phyloP scores from a whole-genome alignment of 2,329 filamentous ascomycete species.

The Phyllosticta ampelicida region DNA sequence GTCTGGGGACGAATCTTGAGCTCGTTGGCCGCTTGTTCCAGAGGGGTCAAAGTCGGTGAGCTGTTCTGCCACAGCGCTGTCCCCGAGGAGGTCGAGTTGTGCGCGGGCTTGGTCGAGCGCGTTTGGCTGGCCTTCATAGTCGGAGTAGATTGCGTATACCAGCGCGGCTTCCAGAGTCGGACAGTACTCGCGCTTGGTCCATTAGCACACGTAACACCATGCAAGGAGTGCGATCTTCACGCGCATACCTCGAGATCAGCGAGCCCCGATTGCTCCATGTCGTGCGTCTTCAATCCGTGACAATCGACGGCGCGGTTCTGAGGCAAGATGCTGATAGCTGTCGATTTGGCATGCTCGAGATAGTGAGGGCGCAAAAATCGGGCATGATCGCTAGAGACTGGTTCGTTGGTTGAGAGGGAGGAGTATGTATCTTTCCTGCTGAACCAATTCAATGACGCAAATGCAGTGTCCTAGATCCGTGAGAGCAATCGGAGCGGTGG shows the following conservation, averaged over 20 bases:
- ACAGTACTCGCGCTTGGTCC: conserved; percentile 56
- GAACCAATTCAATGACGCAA: background rate
- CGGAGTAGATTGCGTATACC: conserved; percentile 62
- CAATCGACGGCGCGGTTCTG: background rate
- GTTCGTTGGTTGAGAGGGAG: background rate
- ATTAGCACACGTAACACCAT: background rate
- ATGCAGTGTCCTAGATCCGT: background rate
- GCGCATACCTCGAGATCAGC: background rate
- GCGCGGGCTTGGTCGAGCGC: conserved; percentile 43
- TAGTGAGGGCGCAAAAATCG: background rate
- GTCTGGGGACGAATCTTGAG: conserved; percentile 15
- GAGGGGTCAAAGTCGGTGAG: conserved; percentile 68
- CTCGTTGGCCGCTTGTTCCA: conserved; percentile 46
- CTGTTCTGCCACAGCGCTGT: conserved; percentile 55
- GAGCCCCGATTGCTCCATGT: background rate
- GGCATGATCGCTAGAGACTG: background rate
- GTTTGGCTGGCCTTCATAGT: conserved; percentile 54
- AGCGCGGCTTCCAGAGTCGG: conserved; percentile 67
- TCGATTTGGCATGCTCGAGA: background rate
- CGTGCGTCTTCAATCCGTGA: background rate
- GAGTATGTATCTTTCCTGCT: background rate
- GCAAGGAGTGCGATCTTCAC: background rate
- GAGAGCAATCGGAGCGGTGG: too few relatives aligned
- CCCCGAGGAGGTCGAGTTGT: conserved; percentile 56
- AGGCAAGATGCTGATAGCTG: background rate